Evolutionary conservation across 2,329 filamentous ascomycete genomes (phyloP), one percentile per base, ranked within the genome.

Genomic region (Dothideomycetes sp.): DNA sequence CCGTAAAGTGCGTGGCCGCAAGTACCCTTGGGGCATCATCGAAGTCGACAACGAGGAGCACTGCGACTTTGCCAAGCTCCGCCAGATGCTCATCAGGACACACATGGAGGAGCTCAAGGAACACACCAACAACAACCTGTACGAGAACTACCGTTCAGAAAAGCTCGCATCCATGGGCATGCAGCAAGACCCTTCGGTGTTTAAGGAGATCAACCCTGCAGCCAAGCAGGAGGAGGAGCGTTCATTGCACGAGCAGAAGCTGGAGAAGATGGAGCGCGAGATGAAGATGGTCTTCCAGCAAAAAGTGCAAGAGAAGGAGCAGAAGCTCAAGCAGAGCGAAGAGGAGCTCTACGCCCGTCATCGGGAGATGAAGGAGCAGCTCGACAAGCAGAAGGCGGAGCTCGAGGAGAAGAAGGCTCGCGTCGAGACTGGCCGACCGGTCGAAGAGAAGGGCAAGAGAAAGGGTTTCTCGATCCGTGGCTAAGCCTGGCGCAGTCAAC

Each of bases 241-340:
- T 58, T 82, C 84, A 50, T 75, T 98, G 54, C 91, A 98, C 76
- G 91, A 98, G 71, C 88, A 95, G 76, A 98, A 98, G 76, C 85
- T 98, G 55, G 86, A 89, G 66, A 98, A 98, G 85, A 98, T 98
- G 91, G 91, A 98, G 69, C 80, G 87, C 59, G 91, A 98, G 68
- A 98, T 98, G 91, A 98, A 98, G 85, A 94, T 95, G 85, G 91
- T 98, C 54, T 98, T 98, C 86, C 91, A 96, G 67, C 91, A 98
- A 65, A 98, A 98, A 82, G 91, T 98, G 22, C 80, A 86, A 52
- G 91, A 98, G 68, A 98, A 98, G 75, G 91, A 98, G 71, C 94
- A 86, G 78, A 98, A 98, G 71, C 74, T 98, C 64, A 94, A 94
- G 73, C 91, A 96, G 71, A 94, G 87, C 74, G 91, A 98, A 68